These are phyloP conservation scores for Remersonia thermophila DNA, from an alignment of 2,329 filamentous ascomycete genomes.

Conservation along the genomic window DNA sequence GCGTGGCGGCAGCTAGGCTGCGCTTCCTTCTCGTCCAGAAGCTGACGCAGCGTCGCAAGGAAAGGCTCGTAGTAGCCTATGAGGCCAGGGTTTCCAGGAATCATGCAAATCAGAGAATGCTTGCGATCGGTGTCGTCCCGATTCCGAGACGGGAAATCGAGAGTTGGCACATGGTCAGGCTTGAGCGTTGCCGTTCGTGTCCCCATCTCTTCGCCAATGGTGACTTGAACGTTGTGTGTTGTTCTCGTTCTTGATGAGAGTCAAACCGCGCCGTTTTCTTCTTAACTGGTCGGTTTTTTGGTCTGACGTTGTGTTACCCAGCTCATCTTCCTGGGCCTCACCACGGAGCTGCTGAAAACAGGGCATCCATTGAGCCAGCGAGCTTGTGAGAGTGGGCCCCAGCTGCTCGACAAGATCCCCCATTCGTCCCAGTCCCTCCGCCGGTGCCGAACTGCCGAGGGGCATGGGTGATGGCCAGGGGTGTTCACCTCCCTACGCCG, in stretches of 20 bases:
- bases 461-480: no score
- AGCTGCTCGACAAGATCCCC: no score
- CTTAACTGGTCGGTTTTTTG: no score
- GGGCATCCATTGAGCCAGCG: no score
- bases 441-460: no score
- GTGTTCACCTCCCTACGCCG: no score
- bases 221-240: not conserved
- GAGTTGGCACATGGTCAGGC: slow-evolving; percentile 6
- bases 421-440: no score
- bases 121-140: slow-evolving; percentile 1
- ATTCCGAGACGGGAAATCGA: slow-evolving; percentile 9
- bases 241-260: no score
- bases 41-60: slow-evolving; percentile 41
- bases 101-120: slow-evolving; percentile 50
- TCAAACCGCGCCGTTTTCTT: no score
- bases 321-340: no score
- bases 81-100: slow-evolving; percentile 66
- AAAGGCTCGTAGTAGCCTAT: slow-evolving; percentile 63
- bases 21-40: slow-evolving; percentile 34
- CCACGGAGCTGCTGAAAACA: no score
- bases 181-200: not conserved
- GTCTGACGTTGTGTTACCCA: no score
- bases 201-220: not conserved
- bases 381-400: not conserved
- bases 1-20: slow-evolving; percentile 17